A percentile compares a stretch with the other conserved stretches of the same genome.
Evolutionary conservation across 2,329 filamentous ascomycete species (phyloP).

Genomic region (Curvularia verruculosa): DNA sequence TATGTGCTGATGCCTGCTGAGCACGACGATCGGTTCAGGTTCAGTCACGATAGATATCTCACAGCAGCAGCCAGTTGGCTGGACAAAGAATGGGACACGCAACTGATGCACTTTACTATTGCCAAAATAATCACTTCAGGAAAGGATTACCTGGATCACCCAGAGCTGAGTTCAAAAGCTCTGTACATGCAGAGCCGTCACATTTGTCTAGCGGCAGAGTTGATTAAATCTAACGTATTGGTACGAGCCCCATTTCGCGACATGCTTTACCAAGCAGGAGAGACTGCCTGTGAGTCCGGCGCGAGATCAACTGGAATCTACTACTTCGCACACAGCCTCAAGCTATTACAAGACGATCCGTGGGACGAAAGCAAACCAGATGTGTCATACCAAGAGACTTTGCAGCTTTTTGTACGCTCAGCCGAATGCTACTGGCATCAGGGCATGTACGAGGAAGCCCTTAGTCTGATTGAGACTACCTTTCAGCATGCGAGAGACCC

Average conservation of each 20-base stretch:
- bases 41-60: slow-evolving; percentile 86
- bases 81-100: slow-evolving; percentile 62
- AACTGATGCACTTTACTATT: slow-evolving; percentile 85
- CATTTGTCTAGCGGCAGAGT: slow-evolving; percentile 75
- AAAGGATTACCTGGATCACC: slow-evolving; percentile 61
- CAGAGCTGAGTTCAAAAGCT: slow-evolving; percentile 53
- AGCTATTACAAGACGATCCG: slow-evolving; percentile 77
- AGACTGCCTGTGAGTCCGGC: slow-evolving; percentile 78
- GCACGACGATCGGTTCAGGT: slow-evolving; percentile 82
- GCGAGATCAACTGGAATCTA: slow-evolving; percentile 81
- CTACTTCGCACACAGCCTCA: slow-evolving; percentile 78
- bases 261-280: slow-evolving; percentile 78
- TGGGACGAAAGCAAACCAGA: slow-evolving; percentile 76
- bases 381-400: slow-evolving; percentile 83
- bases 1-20: slow-evolving; percentile 84
- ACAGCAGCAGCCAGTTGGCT: slow-evolving; percentile 68
- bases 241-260: slow-evolving; percentile 72
- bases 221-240: slow-evolving; percentile 71
- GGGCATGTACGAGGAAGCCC: slow-evolving; percentile 71
- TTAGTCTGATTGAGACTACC: slow-evolving; percentile 70
- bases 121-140: slow-evolving; percentile 81
- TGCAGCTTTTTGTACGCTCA: slow-evolving; percentile 71
- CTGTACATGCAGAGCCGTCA: slow-evolving; percentile 80
- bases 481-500: slow-evolving; percentile 73
- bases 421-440: slow-evolving; percentile 85